phyloP scores from a whole-genome alignment of 495 filamentous ascomycete species.

The Haplographium delicatum region DNA sequence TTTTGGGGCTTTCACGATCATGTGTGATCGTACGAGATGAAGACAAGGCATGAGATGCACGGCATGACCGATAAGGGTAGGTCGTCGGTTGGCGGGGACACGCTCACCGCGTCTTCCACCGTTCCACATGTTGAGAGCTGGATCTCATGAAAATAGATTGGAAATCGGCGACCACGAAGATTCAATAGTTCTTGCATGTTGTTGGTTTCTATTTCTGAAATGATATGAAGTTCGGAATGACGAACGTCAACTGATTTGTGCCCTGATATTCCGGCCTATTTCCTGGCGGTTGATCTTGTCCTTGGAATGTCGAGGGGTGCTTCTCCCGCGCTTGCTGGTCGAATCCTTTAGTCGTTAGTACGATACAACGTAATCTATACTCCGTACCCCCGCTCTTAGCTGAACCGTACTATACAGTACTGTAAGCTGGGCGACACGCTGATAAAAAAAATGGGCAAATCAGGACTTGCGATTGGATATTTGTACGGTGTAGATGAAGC shows the following conservation, averaged over 20 bases:
- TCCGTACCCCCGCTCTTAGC: conserved; percentile 11
- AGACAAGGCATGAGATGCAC: conserved; percentile 1
- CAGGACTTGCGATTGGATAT: background rate
- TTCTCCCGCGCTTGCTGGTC: background rate
- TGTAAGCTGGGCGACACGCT: background rate
- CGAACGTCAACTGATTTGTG: background rate
- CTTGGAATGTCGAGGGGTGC: background rate
- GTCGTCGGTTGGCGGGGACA: conserved; percentile 17
- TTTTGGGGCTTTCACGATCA: background rate
- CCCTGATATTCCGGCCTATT: background rate
- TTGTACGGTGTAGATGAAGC: background rate
- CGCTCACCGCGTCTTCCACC: conserved; percentile 16
- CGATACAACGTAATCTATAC: no score
- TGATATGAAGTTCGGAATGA: background rate
- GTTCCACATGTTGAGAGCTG: background rate
- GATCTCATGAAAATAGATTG: background rate
- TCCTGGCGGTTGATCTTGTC: background rate
- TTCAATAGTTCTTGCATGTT: background rate
- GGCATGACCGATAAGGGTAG: conserved; percentile 3
- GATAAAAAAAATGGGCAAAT: background rate
- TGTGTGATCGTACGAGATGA: background rate
- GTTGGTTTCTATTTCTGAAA: background rate
- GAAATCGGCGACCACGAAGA: background rate
- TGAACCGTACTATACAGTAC: background rate
- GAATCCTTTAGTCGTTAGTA: background rate